Evolutionary conservation across 257 asterid species (phyloP).

Genomic region (Lavandula angustifolia): DNA sequence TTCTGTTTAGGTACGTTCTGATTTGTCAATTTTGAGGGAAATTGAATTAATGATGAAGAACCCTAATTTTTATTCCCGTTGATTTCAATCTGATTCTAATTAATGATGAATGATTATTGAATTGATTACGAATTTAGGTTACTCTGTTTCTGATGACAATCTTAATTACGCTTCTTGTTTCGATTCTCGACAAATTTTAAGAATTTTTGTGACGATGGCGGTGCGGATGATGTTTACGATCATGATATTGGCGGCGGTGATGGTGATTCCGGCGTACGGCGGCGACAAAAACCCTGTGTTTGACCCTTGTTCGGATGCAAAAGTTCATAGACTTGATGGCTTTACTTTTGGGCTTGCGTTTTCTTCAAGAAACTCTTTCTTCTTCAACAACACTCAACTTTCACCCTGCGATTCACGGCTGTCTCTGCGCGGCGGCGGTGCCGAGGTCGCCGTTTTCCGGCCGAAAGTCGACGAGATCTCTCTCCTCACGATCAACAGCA

Average conservation of each 20-base stretch:
- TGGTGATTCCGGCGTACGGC: conserved; percentile 41
- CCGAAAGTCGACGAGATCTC: conserved; percentile 91
- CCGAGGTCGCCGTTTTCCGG: conserved; percentile 73
- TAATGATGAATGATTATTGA: too few relatives aligned
- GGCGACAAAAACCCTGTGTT: conserved; percentile 65
- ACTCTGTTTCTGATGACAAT: too few relatives aligned
- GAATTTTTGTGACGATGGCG: conserved; percentile 35
- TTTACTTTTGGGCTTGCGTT: conserved; percentile 83
- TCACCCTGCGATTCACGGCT: conserved; percentile 92
- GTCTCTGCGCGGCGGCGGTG: conserved; percentile 42
- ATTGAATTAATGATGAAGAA: too few relatives aligned
- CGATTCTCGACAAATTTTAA: not conserved
- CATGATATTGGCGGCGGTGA: conserved; percentile 21
- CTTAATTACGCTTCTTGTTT: too few relatives aligned
- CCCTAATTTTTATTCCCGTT: too few relatives aligned
- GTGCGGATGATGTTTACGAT: not conserved
- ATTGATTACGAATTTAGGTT: too few relatives aligned
- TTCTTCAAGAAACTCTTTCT: conserved; percentile 65
- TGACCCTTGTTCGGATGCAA: conserved; percentile 76
- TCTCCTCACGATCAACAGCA: conserved; percentile 68
- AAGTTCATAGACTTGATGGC: conserved; percentile 69
- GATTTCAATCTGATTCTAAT: too few relatives aligned
- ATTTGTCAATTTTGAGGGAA: not conserved
- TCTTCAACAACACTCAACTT: conserved; percentile 78
- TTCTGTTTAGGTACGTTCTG: not conserved